Evolutionary conservation across 306 rosid species (phyloP), one percentile per base, ranked within the genome.

Genomic region (Cyclanthera cordifolia): DNA sequence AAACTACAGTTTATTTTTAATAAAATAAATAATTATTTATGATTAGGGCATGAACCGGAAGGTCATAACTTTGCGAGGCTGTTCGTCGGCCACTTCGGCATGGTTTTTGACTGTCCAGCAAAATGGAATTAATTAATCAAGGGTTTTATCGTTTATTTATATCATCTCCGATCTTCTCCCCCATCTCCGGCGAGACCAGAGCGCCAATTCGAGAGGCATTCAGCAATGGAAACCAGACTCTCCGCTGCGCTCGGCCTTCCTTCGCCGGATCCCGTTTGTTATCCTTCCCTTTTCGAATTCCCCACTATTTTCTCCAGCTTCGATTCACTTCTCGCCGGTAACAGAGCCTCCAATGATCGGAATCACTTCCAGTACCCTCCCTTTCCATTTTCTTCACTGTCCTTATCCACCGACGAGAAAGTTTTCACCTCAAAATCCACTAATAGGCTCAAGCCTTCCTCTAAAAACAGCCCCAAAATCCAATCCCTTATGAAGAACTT

Each of bases 241-340:
- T 86, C 87, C 2, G 85, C 95, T 45, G 83, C 88, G 57, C 93
- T 92, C 1, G 88, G 88, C 73, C 84, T 92, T 25, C 84, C 82
- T 1, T 74, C 87, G 12, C 72, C 81, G 3, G 80, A 76, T 20
- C 81, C 79, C 28, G 50, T 61, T 65, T 48, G 68, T 48, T 12
- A 52, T 51, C 43, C 69, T 20, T 9, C 15, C 16, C 50, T 78
- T 56, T 4, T 23, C 7, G 79, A 82, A 49, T 79, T 76, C 71
- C 74, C 76, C 47, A 73, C 51, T 49, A 78, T 82, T 52, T 79
- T 81, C 78, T 69, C 81, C 13, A 85, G 79, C 13, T 85, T 87
- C 90, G 46, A 79, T 20, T 25, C 76, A 14, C 56, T 79, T 73
- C 46, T 80, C 7, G 70, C 64, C 28, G 53, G 27, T 57, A 37